Evolutionary conservation across 164 flowering plant genomes (phyloP).

Genomic region (Santalum album): DNA sequence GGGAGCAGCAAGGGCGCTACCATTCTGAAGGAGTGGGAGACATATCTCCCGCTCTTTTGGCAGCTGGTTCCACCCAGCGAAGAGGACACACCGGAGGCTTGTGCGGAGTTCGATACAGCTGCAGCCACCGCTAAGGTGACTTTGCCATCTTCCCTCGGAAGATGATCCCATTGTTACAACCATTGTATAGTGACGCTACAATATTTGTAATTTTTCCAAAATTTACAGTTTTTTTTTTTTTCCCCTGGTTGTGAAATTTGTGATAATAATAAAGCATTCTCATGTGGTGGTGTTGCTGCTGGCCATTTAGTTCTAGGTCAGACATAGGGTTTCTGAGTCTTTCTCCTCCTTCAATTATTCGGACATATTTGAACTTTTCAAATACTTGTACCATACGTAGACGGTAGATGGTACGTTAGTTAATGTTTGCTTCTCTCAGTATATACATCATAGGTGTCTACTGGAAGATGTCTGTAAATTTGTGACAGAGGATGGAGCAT

Average conservation of each 20-base stretch:
- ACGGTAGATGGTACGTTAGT: too few relatives aligned
- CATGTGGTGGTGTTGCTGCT: too few relatives aligned
- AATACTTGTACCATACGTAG: too few relatives aligned
- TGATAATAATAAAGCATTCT: neutral
- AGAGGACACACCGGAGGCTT: conserved; percentile 98
- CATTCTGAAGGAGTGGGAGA: conserved; percentile 85
- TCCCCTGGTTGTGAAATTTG: neutral
- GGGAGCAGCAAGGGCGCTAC: conserved; percentile 78
- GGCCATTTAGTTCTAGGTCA: too few relatives aligned
- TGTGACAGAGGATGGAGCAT: too few relatives aligned
- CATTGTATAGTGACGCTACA: conserved; percentile 1
- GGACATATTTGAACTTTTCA: too few relatives aligned
- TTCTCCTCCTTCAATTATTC: too few relatives aligned
- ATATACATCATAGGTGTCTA: too few relatives aligned
- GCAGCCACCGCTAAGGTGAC: conserved; percentile 43
- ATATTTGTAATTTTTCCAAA: neutral
- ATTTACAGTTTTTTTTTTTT: neutral
- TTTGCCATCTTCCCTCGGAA: conserved; percentile 46
- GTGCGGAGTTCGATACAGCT: conserved; percentile 42
- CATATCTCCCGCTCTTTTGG: conserved; percentile 83
- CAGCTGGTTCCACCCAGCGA: conserved; percentile 99
- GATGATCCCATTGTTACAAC: neutral
- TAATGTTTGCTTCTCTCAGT: too few relatives aligned
- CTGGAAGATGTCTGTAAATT: too few relatives aligned
- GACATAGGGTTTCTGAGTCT: too few relatives aligned